A percentile compares a stretch with the other conserved stretches of the same genome.
Evolutionary conservation across 78 protist genomes (phyloP).

Genomic region (Dictyostelium discoideum): DNA sequence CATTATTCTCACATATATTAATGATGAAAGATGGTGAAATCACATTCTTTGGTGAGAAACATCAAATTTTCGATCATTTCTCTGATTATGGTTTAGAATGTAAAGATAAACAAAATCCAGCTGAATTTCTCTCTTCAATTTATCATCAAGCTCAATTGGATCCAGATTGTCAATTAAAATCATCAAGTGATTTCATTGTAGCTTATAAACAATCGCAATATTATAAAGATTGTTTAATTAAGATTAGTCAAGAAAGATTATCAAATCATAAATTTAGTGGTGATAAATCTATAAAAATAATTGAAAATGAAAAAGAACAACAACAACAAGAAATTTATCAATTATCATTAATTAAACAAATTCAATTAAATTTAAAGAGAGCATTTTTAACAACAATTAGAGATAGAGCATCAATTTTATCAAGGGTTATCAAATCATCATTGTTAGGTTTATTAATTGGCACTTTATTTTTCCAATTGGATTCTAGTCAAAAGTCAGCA

Average conservation of each 20-base stretch:
- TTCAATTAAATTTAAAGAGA: conserved; percentile 15
- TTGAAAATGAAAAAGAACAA: not conserved
- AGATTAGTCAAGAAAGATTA: not conserved
- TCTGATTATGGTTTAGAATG: conserved; percentile 10
- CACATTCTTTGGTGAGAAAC: conserved; percentile 48
- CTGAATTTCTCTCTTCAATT: conserved; percentile 35
- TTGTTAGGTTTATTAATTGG: conserved; percentile 58
- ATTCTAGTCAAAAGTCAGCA: conserved; percentile 18
- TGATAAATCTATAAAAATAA: not conserved
- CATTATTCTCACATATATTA: conserved; percentile 49
- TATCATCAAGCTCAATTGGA: conserved; percentile 23
- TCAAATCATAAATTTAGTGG: not conserved
- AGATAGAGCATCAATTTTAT: conserved; percentile 47
- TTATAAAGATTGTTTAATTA: not conserved
- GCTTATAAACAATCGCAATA: conserved; percentile 34
- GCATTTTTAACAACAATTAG: conserved; percentile 50
- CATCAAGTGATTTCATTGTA: conserved; percentile 34
- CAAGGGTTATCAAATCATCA: conserved; percentile 31
- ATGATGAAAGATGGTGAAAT: conserved; percentile 60
- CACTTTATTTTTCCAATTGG: conserved; percentile 36
- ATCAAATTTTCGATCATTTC: conserved; percentile 20
- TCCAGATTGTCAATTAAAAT: not conserved
- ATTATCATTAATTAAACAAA: conserved; percentile 8
- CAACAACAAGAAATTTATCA: not conserved
- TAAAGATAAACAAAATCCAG: conserved; percentile 33